Base-by-base conservation (phyloP, 352 stramenopile species). In the Phytophthora kernoviae region DNA sequence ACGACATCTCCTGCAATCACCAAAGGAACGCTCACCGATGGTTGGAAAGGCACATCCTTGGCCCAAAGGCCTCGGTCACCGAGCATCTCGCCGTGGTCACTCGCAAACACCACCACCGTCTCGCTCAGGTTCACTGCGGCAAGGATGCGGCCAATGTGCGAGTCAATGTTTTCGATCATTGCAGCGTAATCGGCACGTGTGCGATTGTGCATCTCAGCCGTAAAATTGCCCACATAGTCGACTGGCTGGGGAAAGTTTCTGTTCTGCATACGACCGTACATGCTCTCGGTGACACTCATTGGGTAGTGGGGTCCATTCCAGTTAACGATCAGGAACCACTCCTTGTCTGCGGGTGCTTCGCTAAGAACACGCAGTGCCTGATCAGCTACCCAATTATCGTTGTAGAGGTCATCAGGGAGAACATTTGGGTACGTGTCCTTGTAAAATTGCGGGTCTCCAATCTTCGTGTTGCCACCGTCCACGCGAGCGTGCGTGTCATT, bases 221-320 rank as follows among this genome's bases (percentile, higher is more conserved):
- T 75, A 24, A 71, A 63, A 50, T 75, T 71, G 21, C 66, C 66
- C 21, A 34, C 55, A 52, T 70, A 71, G 52, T 75, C 66, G 26
- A 71, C 51, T 1, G 66, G 61, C 9, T 52, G 43, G 0, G 65
- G 66, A 45, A 75, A 75, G 7, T 41, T 44, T 9, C 61, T 61
- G 42, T 63, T 63, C 46, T 71, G 45, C 45, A 75, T 59, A 2
- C 53, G 45, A n/a, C 47, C 53, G 26, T 60, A 71, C 66, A 75
- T 75, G 43, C 61, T 62, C 45, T 75, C 52, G 2, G 66, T 75
- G 17, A 75, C 55, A 11, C 56, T 68, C 61, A 71, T 75, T 12
- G 66, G 66, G 55, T 70, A 71, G 47, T 75, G 66, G n/a, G 66
- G 66, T 12, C 66, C 66, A 42, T 75, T 75, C 61, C 66, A 75